phyloP scores from a whole-genome alignment of 116 monocot genomes.

The Cymodocea nodosa region DNA sequence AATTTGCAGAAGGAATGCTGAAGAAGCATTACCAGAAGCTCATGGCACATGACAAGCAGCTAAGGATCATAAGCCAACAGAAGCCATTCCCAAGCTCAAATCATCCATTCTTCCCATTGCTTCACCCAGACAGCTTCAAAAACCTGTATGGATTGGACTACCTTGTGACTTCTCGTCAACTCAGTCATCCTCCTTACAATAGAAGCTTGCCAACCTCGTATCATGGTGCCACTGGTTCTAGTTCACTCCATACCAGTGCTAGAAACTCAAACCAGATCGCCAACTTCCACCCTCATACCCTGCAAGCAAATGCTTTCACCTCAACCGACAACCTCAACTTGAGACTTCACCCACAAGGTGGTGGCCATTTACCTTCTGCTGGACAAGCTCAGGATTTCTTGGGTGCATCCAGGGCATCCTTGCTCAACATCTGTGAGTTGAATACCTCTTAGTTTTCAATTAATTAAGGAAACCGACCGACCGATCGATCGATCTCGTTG shows the following conservation, averaged over 20 bases:
- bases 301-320: not conserved
- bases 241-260: not conserved
- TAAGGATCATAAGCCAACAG: not conserved
- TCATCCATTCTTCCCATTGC: not conserved
- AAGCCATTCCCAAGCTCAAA: not conserved
- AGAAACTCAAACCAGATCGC: not conserved
- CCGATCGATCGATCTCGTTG: no score
- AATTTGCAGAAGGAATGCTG: not conserved
- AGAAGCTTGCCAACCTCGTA: not conserved
- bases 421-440: not conserved
- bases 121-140: not conserved
- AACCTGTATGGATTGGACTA: not conserved
- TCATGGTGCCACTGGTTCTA: not conserved
- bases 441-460: not conserved
- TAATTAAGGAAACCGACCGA: no score
- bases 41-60: not conserved
- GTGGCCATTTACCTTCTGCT: not conserved
- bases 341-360: not conserved
- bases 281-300: not conserved
- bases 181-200: not conserved
- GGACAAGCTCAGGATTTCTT: not conserved
- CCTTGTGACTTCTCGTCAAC: not conserved
- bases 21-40: conserved; percentile 6
- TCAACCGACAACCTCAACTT: not conserved
- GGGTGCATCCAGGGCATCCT: not conserved